Conservation (phyloP, 768 basidiomycete species). For the Russula abietina region DNA sequence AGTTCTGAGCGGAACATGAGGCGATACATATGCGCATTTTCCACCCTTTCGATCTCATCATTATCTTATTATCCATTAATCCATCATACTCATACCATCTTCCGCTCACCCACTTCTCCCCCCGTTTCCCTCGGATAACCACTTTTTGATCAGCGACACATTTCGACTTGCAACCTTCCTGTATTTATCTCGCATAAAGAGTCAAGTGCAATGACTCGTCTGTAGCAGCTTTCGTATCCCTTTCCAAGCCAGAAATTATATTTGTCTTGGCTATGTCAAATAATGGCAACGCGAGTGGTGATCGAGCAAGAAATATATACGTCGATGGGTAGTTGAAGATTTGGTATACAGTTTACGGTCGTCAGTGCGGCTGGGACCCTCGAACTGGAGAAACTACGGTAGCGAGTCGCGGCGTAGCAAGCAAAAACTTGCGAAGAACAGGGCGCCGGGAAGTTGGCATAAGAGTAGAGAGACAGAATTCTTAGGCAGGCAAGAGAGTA, state of each 20-base stretch:
- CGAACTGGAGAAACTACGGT: too few species aligned
- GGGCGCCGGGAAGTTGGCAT: too few species aligned
- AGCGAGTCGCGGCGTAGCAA: too few species aligned
- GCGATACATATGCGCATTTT: neutral
- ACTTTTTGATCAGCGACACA: neutral
- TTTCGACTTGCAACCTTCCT: slow-evolving; percentile 1
- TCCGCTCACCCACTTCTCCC: neutral
- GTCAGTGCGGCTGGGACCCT: too few species aligned
- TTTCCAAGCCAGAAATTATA: neutral
- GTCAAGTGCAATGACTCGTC: neutral
- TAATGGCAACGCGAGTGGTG: neutral
- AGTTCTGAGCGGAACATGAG: neutral
- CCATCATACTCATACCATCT: neutral
- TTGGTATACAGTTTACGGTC: neutral
- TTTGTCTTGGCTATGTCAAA: neutral
- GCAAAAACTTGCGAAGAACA: too few species aligned
- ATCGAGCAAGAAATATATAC: neutral
- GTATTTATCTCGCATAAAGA: slow-evolving; percentile 12
- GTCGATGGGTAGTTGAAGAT: neutral
- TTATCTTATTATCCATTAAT: neutral
- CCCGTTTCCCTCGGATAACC: neutral
- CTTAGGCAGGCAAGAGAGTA: too few species aligned
- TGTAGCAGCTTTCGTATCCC: neutral
- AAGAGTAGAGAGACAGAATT: too few species aligned
- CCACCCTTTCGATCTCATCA: neutral